Evolutionary conservation across 2,329 filamentous ascomycete species (phyloP).

Genomic region (Pestalotiopsis sp.): DNA sequence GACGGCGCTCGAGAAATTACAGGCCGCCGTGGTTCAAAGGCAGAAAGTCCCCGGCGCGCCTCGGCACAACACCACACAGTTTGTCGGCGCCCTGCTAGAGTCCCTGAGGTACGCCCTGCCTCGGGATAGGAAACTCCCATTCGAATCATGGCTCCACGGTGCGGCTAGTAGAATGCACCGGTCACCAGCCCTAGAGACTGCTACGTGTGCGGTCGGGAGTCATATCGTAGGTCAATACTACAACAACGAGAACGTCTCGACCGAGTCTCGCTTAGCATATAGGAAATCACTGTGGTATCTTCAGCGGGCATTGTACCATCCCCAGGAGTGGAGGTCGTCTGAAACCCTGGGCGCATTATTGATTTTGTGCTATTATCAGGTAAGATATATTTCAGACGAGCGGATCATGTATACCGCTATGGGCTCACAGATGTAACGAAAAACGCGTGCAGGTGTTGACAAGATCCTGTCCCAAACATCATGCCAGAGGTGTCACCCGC

Average conservation of each 20-base stretch:
- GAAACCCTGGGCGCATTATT: constrained; percentile 7
- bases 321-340: constrained; percentile 10
- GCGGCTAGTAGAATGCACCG: background rate
- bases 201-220: constrained; percentile 5
- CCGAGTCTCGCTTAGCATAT: constrained; percentile 10
- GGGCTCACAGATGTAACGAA: background rate
- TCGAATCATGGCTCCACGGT: background rate
- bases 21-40: background rate
- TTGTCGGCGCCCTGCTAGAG: constrained; percentile 8
- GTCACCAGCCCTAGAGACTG: constrained; percentile 1
- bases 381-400: background rate
- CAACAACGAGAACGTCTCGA: constrained; percentile 5
- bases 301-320: constrained; percentile 10
- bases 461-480: background rate
- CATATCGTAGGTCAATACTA: constrained; percentile 10
- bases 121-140: background rate
- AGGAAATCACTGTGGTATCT: constrained; percentile 4
- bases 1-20: constrained; percentile 2
- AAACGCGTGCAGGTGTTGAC: background rate
- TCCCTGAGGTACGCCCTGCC: background rate
- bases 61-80: constrained; percentile 5
- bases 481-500: background rate
- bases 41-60: background rate
- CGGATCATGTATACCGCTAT: no score
- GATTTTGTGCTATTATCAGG: constrained; percentile 2